Conservation (phyloP, 2,329 filamentous ascomycete genomes). For the Penicillium decumbens region DNA sequence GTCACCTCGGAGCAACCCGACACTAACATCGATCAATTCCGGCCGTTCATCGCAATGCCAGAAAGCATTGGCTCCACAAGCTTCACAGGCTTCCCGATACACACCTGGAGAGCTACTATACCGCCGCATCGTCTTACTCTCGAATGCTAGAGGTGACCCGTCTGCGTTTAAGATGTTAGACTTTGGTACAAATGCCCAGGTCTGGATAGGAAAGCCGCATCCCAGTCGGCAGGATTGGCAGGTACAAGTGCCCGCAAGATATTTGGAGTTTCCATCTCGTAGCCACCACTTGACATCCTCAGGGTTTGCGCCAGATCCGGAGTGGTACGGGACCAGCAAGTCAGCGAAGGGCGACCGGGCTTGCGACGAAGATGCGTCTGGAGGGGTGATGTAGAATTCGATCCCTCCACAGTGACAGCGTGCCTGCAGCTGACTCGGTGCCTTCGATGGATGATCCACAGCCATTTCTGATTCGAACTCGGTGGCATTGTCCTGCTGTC, state of each 20-base stretch:
- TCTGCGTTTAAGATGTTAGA: slow-evolving; percentile 51
- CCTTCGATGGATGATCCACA: neutral
- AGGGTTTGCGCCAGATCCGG: slow-evolving; percentile 42
- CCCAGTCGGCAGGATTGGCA: slow-evolving; percentile 59
- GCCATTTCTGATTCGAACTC: neutral
- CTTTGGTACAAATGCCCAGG: slow-evolving; percentile 63
- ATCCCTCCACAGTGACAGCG: slow-evolving; percentile 55
- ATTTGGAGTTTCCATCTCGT: slow-evolving; percentile 46
- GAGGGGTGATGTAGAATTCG: slow-evolving; percentile 54
- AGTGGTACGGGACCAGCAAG: slow-evolving; percentile 48
- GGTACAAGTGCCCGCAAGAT: slow-evolving; percentile 57
- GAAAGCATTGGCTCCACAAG: slow-evolving; percentile 62
- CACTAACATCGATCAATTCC: slow-evolving; percentile 59
- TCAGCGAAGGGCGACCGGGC: slow-evolving; percentile 52
- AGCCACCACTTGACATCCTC: slow-evolving; percentile 58
- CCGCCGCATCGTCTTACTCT: slow-evolving; percentile 45
- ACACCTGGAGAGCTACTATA: slow-evolving; percentile 54
- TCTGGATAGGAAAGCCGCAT: slow-evolving; percentile 60
- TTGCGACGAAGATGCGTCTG: slow-evolving; percentile 45
- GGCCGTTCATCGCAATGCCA: slow-evolving; percentile 54
- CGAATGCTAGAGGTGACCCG: slow-evolving; percentile 33
- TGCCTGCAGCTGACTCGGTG: slow-evolving; percentile 36
- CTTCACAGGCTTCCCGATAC: slow-evolving; percentile 57
- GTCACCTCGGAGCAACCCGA: slow-evolving; percentile 51
- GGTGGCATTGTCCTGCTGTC: neutral